Conservation (phyloP, 352 stramenopile genomes). For the Aphanomyces invadans region DNA sequence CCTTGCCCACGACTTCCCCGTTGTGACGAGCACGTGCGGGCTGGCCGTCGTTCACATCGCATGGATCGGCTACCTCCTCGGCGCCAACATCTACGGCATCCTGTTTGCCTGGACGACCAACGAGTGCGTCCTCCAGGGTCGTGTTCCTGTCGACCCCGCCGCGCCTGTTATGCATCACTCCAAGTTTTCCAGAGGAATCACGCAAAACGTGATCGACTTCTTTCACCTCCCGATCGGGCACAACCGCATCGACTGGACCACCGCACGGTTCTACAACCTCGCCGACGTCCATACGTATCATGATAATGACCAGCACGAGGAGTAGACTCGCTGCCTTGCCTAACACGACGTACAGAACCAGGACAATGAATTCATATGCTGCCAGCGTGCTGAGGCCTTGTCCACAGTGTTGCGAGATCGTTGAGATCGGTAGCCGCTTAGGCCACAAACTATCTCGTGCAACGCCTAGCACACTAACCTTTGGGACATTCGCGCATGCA, state of each 20-base stretch:
- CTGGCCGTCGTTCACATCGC: conserved; percentile 47
- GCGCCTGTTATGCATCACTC: not conserved
- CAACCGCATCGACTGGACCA: conserved; percentile 15
- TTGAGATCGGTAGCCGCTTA: no score
- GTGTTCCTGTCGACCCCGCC: conserved; percentile 37
- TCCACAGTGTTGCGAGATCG: no score
- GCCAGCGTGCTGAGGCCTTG: no score
- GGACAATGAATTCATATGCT: no score
- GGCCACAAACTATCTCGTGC: no score
- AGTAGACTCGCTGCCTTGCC: no score
- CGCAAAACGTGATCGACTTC: conserved; percentile 57
- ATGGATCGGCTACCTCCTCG: conserved; percentile 69
- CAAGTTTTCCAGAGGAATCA: conserved; percentile 48
- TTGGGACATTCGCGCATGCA: no score
- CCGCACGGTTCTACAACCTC: not conserved
- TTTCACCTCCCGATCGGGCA: conserved; percentile 30
- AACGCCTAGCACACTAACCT: no score
- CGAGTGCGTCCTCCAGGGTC: conserved; percentile 53
- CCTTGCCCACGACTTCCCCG: conserved; percentile 52
- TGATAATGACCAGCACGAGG: not conserved
- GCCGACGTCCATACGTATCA: not conserved
- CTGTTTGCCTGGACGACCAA: conserved; percentile 61
- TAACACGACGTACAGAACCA: no score
- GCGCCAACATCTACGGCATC: conserved; percentile 60
- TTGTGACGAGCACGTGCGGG: conserved; percentile 44